phyloP scores from a whole-genome alignment of 768 basidiomycete species.

The Lactifluus rugatus region DNA sequence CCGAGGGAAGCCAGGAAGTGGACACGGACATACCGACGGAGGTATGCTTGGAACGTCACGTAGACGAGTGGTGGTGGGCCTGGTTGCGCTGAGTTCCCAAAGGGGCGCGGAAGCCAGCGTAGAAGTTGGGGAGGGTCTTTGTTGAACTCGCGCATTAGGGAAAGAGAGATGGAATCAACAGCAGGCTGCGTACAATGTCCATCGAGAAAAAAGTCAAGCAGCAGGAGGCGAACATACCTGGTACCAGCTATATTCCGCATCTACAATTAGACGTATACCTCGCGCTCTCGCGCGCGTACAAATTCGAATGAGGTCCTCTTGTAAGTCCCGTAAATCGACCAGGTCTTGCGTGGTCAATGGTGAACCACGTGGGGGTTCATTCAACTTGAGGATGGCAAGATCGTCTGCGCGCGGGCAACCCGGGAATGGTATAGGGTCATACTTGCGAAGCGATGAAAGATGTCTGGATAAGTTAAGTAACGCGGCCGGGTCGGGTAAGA shows the following conservation, averaged over 20 bases:
- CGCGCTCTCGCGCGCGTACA: slow-evolving; percentile 51
- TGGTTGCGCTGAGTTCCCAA: neutral
- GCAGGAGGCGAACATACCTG: slow-evolving; percentile 26
- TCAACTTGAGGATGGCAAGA: slow-evolving; percentile 38
- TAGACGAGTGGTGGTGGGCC: slow-evolving; percentile 51
- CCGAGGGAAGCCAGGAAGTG: neutral
- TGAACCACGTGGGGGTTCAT: slow-evolving; percentile 16
- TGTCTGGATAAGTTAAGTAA: slow-evolving; percentile 54
- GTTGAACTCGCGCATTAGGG: slow-evolving; percentile 75
- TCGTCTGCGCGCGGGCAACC: slow-evolving; percentile 55
- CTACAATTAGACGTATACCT: slow-evolving; percentile 64
- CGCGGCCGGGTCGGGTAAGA: slow-evolving; percentile 52
- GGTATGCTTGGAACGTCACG: slow-evolving; percentile 84
- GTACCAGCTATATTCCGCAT: slow-evolving; percentile 69
- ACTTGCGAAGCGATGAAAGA: slow-evolving; percentile 31
- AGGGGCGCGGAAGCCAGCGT: neutral
- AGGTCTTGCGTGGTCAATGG: slow-evolving; percentile 48
- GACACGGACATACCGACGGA: slow-evolving; percentile 44
- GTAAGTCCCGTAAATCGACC: slow-evolving; percentile 47
- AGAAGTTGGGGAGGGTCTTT: slow-evolving; percentile 23
- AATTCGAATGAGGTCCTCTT: slow-evolving; percentile 52
- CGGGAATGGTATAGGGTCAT: slow-evolving; percentile 45
- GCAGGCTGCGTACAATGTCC: slow-evolving; percentile 48
- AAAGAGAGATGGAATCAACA: slow-evolving; percentile 67
- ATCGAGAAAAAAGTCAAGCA: neutral